Evolutionary conservation across 192 early-diverging fungal species (phyloP).

Genomic region (Gryganskiella cystojenkinii): DNA sequence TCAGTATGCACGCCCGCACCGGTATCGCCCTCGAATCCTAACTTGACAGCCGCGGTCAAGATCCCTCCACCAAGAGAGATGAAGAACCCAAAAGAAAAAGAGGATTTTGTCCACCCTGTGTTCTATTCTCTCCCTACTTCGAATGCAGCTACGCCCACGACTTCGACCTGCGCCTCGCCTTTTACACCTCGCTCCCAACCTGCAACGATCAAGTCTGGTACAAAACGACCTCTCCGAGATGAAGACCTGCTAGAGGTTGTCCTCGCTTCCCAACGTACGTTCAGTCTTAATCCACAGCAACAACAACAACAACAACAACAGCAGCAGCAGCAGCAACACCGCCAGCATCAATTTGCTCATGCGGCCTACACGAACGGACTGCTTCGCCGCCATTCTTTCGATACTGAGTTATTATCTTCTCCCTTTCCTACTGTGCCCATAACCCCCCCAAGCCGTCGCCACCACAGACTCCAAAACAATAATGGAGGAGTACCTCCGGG

Average conservation of each 20-base stretch:
- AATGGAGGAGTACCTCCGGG: conserved; percentile 20
- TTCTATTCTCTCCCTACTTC: conserved; percentile 27
- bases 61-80: not conserved
- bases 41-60: too few relatives aligned
- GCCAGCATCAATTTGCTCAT: not conserved
- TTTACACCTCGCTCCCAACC: too few relatives aligned
- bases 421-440: not conserved
- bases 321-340: not conserved
- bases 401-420: not conserved
- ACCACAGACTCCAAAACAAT: too few relatives aligned
- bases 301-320: conserved; percentile 17
- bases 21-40: too few relatives aligned
- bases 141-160: not conserved
- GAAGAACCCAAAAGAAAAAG: conserved; percentile 14
- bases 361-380: not conserved
- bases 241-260: too few relatives aligned
- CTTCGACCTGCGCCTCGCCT: too few relatives aligned
- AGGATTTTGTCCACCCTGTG: conserved; percentile 41
- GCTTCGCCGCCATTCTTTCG: not conserved
- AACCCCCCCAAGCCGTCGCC: too few relatives aligned
- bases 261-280: too few relatives aligned
- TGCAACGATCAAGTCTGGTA: too few relatives aligned
- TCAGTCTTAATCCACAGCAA: not conserved
- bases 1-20: too few relatives aligned
- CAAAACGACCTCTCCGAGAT: conserved; percentile 22